These are phyloP conservation scores for Dendrocalamus latiflorus DNA, from an alignment of 202 grass and related monocot species.

Conservation along the genomic window DNA sequence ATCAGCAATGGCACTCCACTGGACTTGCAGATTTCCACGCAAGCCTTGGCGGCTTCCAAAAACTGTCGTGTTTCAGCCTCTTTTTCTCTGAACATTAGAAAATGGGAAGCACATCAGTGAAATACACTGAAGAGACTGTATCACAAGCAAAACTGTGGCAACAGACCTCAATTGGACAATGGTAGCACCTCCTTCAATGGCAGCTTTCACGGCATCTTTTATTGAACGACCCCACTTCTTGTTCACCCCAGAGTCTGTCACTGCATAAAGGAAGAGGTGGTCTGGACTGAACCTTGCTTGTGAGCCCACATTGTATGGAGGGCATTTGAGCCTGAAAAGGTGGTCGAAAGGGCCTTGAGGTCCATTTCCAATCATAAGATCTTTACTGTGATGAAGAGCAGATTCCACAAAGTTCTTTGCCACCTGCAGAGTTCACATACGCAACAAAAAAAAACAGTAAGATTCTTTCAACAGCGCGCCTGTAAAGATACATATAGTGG, in stretches of 20 bases:
- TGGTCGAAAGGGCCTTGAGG: constrained; percentile 94
- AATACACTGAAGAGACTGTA: background rate
- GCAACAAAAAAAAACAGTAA: constrained; percentile 5
- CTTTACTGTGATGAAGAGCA: constrained; percentile 81
- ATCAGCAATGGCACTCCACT: constrained; percentile 72
- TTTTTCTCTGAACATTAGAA: constrained; percentile 64
- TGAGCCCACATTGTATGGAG: constrained; percentile 31
- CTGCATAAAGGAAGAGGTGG: constrained; percentile 81
- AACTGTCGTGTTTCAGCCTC: constrained; percentile 58
- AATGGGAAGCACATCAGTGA: constrained; percentile 2
- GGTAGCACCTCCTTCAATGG: constrained; percentile 85
- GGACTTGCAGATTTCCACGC: constrained; percentile 59
- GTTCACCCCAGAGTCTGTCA: constrained; percentile 89
- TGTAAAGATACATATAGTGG: background rate
- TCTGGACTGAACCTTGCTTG: constrained; percentile 46
- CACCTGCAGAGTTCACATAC: constrained; percentile 45
- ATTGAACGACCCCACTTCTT: constrained; percentile 74
- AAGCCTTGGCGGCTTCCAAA: constrained; percentile 63
- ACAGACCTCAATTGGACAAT: constrained; percentile 81
- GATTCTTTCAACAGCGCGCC: background rate
- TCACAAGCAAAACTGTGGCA: background rate
- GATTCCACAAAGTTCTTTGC: constrained; percentile 77
- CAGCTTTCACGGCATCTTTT: constrained; percentile 63
- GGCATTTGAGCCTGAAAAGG: constrained; percentile 55
- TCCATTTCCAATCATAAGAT: constrained; percentile 73